Evolutionary conservation across 768 basidiomycete genomes (phyloP).

Genomic region (Tulasnella sp.): DNA sequence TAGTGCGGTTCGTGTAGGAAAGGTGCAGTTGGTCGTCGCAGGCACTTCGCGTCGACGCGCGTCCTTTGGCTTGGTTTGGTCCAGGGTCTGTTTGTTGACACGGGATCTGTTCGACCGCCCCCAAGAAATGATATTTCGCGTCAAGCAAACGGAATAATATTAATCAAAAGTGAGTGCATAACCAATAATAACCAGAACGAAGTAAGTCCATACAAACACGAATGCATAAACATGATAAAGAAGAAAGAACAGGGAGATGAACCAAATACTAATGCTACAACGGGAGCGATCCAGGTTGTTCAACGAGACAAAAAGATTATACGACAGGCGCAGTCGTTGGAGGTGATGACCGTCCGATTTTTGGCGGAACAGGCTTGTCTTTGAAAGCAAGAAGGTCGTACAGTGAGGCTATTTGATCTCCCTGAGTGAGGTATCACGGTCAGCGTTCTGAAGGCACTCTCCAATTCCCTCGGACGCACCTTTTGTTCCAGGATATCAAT

Average conservation of each 20-base stretch:
- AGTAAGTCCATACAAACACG: constrained; percentile 1
- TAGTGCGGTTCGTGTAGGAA: background rate
- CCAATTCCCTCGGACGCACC: constrained; percentile 38
- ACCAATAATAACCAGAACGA: background rate
- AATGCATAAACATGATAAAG: background rate
- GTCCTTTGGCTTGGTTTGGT: constrained; percentile 5
- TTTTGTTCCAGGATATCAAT: constrained; percentile 89
- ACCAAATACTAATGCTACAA: background rate
- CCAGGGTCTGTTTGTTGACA: constrained; percentile 10
- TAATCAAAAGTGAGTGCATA: background rate
- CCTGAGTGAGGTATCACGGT: constrained; percentile 39
- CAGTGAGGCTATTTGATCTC: constrained; percentile 87
- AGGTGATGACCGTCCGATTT: background rate
- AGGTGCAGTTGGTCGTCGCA: background rate
- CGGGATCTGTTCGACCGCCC: background rate
- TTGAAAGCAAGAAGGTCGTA: constrained; percentile 76
- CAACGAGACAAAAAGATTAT: background rate
- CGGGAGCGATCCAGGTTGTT: background rate
- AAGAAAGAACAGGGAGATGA: background rate
- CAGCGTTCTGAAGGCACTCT: background rate
- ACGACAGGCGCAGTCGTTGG: background rate
- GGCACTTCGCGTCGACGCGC: constrained; percentile 8
- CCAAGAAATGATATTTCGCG: background rate
- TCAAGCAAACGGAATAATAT: background rate
- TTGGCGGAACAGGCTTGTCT: constrained; percentile 39